Percentiles rank a stretch among this genome's conserved stretches.
Evolutionary conservation across 1,284 basidiomycete species (phyloP).

Genomic region (Psilocybe mexicana): DNA sequence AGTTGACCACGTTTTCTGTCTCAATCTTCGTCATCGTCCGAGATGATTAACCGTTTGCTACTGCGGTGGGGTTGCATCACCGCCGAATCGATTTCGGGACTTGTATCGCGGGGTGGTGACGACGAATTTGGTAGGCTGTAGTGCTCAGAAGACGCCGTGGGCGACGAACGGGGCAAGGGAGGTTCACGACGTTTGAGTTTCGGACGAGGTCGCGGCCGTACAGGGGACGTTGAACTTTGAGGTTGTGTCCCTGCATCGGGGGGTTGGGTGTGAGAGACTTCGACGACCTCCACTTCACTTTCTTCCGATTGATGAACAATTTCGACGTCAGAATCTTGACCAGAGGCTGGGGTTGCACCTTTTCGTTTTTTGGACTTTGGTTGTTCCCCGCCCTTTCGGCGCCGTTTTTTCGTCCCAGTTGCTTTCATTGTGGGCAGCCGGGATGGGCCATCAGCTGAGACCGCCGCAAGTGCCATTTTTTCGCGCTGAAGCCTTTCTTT

Average conservation of each 20-base stretch:
- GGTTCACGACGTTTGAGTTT: constrained; percentile 22
- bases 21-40: constrained; percentile 40
- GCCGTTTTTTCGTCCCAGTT: constrained; percentile 71
- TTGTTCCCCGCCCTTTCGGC: constrained; percentile 37
- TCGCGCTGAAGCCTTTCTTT: constrained; percentile 58
- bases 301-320: constrained; percentile 3
- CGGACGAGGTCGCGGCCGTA: constrained; percentile 15
- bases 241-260: constrained; percentile 2
- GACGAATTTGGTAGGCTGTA: constrained; percentile 1
- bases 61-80: constrained; percentile 12
- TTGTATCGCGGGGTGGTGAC: neutral
- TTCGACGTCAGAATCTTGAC: constrained; percentile 4
- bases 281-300: constrained; percentile 17
- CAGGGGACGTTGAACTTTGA: neutral
- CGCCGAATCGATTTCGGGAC: constrained; percentile 1
- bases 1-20: neutral
- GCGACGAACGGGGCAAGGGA: constrained; percentile 12
- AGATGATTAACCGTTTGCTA: constrained; percentile 43
- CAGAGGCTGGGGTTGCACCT: neutral
- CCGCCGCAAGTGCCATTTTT: constrained; percentile 43
- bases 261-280: neutral
- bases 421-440: constrained; percentile 56
- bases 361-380: constrained; percentile 30
- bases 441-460: constrained; percentile 38
- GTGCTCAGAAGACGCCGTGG: constrained; percentile 7